Base-by-base conservation (phyloP, 1,284 basidiomycete species). In the Leucoagaricus sp. region DNA sequence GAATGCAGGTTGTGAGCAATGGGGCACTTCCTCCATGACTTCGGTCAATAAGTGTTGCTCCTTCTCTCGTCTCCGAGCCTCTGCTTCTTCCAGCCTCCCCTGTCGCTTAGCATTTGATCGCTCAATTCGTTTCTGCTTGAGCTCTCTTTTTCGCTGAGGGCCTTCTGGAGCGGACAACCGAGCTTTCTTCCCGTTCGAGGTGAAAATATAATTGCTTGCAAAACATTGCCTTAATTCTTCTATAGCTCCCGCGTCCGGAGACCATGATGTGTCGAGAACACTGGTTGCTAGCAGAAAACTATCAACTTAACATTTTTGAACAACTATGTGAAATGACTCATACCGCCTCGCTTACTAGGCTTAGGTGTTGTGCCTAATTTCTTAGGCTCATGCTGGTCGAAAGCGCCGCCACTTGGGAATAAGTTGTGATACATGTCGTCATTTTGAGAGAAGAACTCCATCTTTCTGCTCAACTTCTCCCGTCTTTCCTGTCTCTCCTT, bases 121-220 rank as follows among this genome's bases (percentile, higher is more conserved):
- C 53, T 73, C 72, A 2, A 65, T 60, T 53, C 70, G 72, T 51
- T 69, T 78, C 13, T 69, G 65, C 34, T 71, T 71, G 3, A 77
- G 56, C n/a, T 72, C 72, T 19, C 74, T 76, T 57, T 72, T 72
- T 19, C 74, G 76, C 55, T 71, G 75, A 5, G 67, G 62, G 19
- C 74, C 63, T 17, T 63, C n/a, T n/a, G n/a, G n/a, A n/a, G n/a
- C 77, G 2, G 72, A 65, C 2, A 75, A 81, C 50, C 83, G 75
- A 40, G 75, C 72, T 26, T 84, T 76, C 64, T 84, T 85, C 42
- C 17, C 12, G 8, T 46, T 31, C n/a, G 26, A 47, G 7, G 49
- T 21, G 23, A 29, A 13, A 2, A 25, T 47, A 12, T 57, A 51
- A n/a, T 38, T 47, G 19, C 23, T 40, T 2, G 33, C 28, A 13